phyloP scores from a whole-genome alignment of 192 early-diverging fungal species.

The Backusella westeae region DNA sequence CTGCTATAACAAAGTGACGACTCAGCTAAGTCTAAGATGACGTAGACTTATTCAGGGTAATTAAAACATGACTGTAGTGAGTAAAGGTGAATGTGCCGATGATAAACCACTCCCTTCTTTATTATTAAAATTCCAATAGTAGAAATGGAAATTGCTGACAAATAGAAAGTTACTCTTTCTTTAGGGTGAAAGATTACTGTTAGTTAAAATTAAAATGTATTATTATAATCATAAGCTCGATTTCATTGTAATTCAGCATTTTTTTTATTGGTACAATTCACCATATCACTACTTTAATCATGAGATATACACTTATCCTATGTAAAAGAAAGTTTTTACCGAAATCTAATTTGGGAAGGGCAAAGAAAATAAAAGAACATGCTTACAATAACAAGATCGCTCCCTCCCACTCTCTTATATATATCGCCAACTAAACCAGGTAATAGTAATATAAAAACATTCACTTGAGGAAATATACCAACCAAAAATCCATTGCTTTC shows the following conservation, averaged over 20 bases:
- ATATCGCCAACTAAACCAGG: not conserved
- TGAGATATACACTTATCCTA: not conserved
- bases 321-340: not conserved
- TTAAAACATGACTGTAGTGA: too few relatives aligned
- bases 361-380: not conserved
- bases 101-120: too few relatives aligned
- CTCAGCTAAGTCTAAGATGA: too few relatives aligned
- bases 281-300: not conserved
- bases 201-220: not conserved
- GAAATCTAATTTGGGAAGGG: not conserved
- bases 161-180: too few relatives aligned
- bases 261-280: not conserved
- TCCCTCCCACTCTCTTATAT: not conserved
- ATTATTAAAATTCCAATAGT: too few relatives aligned
- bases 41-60: too few relatives aligned
- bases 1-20: too few relatives aligned
- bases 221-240: not conserved
- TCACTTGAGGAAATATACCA: too few relatives aligned
- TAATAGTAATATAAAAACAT: not conserved
- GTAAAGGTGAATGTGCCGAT: too few relatives aligned
- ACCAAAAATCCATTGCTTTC: too few relatives aligned
- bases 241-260: not conserved
- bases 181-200: too few relatives aligned
- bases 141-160: too few relatives aligned
- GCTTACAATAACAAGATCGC: not conserved